Conservation (phyloP, 768 basidiomycete genomes). For the Thelephora ganbajun region DNA sequence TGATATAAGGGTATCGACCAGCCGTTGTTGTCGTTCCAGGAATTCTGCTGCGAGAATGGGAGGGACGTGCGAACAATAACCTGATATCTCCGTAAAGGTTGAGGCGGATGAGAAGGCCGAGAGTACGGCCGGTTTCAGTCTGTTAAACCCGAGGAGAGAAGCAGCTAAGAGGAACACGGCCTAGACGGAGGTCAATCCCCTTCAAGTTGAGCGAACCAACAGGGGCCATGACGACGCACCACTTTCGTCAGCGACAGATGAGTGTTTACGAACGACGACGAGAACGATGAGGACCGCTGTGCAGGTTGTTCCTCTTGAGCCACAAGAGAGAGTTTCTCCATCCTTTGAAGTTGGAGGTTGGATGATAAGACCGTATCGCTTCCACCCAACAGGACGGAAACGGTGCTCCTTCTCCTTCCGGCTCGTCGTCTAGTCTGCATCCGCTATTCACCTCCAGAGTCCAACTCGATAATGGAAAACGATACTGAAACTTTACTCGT, state of each 20-base stretch:
- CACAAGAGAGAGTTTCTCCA: not conserved
- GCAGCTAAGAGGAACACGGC: not conserved
- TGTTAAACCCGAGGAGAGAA: not conserved
- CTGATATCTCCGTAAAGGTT: slow-evolving; percentile 15
- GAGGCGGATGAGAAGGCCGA: slow-evolving; percentile 1
- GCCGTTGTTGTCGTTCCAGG: slow-evolving; percentile 33
- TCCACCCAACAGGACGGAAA: not conserved
- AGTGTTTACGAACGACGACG: not conserved
- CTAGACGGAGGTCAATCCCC: not conserved
- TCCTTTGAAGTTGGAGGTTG: not conserved
- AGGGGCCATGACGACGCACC: not conserved
- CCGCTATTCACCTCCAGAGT: slow-evolving; percentile 8
- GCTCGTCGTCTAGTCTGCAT: not conserved
- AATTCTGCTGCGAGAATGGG: slow-evolving; percentile 36
- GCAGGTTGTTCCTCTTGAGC: not conserved
- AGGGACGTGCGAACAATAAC: slow-evolving; percentile 33
- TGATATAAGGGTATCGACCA: slow-evolving; percentile 34
- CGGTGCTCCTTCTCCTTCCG: not conserved
- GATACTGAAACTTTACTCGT: slow-evolving; percentile 64
- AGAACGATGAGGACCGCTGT: not conserved
- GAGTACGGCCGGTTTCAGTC: not conserved
- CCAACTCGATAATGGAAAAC: slow-evolving; percentile 2
- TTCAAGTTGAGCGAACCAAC: no score
- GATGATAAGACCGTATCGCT: not conserved
- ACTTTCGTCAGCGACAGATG: not conserved